phyloP scores from a whole-genome alignment of 345 rosid genomes.

The Camelina hispida region DNA sequence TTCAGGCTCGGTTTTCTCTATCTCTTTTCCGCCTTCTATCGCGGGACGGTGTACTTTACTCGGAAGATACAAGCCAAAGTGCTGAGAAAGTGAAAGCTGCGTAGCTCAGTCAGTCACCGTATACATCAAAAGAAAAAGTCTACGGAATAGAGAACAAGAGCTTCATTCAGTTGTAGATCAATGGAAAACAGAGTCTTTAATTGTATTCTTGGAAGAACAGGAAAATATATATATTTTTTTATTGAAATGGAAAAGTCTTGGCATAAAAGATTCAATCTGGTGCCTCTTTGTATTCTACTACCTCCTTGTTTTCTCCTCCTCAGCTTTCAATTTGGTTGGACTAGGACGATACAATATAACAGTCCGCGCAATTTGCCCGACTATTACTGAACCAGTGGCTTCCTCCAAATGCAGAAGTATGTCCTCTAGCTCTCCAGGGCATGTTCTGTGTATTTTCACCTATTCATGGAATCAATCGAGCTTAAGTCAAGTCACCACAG shows the following conservation, averaged over 20 bases:
- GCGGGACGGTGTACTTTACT: conserved; percentile 56
- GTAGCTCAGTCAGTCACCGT: conserved; percentile 36
- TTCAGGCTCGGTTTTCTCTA: conserved; percentile 67
- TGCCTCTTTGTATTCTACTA: conserved; percentile 17
- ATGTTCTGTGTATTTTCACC: conserved; percentile 73
- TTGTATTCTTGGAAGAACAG: conserved; percentile 18
- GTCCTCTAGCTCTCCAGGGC: conserved; percentile 81
- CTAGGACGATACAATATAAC: conserved; percentile 78
- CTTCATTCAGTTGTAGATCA: conserved; percentile 37
- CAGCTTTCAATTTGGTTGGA: conserved; percentile 65
- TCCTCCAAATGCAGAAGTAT: conserved; percentile 65
- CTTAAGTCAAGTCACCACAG: background rate
- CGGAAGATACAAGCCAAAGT: conserved; percentile 50
- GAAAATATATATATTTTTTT: background rate
- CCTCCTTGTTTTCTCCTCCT: conserved; percentile 55
- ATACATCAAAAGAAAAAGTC: conserved; percentile 3
- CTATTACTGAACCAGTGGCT: conserved; percentile 68
- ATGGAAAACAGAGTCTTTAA: background rate
- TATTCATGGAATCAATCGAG: conserved; percentile 30
- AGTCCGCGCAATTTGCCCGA: conserved; percentile 72
- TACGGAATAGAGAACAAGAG: conserved; percentile 7
- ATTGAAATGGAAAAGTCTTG: conserved; percentile 6
- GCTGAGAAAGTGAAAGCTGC: conserved; percentile 55
- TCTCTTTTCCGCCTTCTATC: conserved; percentile 67
- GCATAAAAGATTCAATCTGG: conserved; percentile 4